Base-by-base conservation (phyloP, 331 rosid genomes). In the Rhamnella rubrinervis region DNA sequence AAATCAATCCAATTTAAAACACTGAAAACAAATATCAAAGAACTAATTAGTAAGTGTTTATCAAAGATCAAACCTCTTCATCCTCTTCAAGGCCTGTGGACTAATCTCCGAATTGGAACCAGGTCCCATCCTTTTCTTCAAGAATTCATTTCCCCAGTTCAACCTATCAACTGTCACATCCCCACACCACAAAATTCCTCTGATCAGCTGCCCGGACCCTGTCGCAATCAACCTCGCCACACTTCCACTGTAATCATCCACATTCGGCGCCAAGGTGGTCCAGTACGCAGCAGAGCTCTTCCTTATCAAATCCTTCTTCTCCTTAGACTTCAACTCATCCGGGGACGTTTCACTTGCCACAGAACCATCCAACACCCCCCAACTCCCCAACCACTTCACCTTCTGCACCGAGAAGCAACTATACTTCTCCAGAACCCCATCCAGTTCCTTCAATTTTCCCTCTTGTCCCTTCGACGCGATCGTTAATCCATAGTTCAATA, bases 181-280 rank as follows among this genome's bases (percentile, higher is more conserved):
- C 7, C 96, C 98, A 49, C 88, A 90, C 91, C 93, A 92, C 63
- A 92, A 26, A 26, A 92, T 90, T 23, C 98, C 98, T 61, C 90
- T 70, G 1, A 92, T 74, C 60, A 92, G 52, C 49, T 86, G 98
- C 25, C 96, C 98, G 1, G 96, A 92, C 10, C 98, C 98, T 0
- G 93, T 75, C 6, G 96, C 97, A 6, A 92, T 90, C 86, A 86
- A 59, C 89, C 78, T 77, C 0, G 93, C 96, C 8, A 82, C 82
- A 4, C 71, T 9, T 0, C 90, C 57, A 1, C 86, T 85, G 35
- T 92, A 92, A 78, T 92, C 98, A 51, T 92, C 97, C 7, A 92
- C 98, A 65, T 92, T 92, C 0, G 98, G 97, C 0, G 98, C 98
- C 87, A 92, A 41, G 0, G 96, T 92, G 0, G 96, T 86, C 98